phyloP scores from a whole-genome alignment of 2,329 filamentous ascomycete species.

The Aureobasidium lini region DNA sequence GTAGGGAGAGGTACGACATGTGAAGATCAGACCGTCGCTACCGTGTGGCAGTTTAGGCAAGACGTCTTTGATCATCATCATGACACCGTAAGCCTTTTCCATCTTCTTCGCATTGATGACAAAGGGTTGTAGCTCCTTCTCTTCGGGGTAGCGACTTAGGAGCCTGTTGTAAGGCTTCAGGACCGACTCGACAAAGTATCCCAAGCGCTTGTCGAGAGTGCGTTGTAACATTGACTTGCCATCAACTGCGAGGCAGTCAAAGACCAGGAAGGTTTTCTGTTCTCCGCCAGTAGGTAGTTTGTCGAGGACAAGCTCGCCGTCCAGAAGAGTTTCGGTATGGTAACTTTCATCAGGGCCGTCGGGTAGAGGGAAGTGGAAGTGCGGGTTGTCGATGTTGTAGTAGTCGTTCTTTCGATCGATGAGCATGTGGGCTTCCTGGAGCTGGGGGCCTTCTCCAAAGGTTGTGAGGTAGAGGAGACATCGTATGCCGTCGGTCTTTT shows the following conservation, averaged over 20 bases:
- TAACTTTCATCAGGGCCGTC: conserved; percentile 54
- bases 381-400: conserved; percentile 65
- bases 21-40: conserved; percentile 96
- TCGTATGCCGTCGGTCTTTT: conserved; percentile 94
- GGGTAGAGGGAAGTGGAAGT: conserved; percentile 72
- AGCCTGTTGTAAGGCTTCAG: conserved; percentile 58
- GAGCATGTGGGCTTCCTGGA: conserved; percentile 69
- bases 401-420: conserved; percentile 98
- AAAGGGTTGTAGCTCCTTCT: conserved; percentile 67
- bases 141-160: conserved; percentile 55
- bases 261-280: conserved; percentile 79
- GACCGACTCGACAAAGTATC: conserved; percentile 72
- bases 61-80: conserved; percentile 85
- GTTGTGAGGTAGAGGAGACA: conserved; percentile 86
- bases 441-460: conserved; percentile 35
- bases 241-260: conserved; percentile 84
- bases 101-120: conserved; percentile 81
- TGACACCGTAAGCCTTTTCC: conserved; percentile 79
- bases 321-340: conserved; percentile 74
- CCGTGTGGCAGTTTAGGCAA: conserved; percentile 81
- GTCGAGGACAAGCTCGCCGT: conserved; percentile 90
- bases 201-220: conserved; percentile 80
- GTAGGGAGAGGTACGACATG: conserved; percentile 82
- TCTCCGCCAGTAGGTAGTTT: conserved; percentile 57
- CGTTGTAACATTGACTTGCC: conserved; percentile 66